These are phyloP conservation scores for Boletus rubroflammeus DNA, from an alignment of 768 basidiomycete species.

Conservation along the genomic window DNA sequence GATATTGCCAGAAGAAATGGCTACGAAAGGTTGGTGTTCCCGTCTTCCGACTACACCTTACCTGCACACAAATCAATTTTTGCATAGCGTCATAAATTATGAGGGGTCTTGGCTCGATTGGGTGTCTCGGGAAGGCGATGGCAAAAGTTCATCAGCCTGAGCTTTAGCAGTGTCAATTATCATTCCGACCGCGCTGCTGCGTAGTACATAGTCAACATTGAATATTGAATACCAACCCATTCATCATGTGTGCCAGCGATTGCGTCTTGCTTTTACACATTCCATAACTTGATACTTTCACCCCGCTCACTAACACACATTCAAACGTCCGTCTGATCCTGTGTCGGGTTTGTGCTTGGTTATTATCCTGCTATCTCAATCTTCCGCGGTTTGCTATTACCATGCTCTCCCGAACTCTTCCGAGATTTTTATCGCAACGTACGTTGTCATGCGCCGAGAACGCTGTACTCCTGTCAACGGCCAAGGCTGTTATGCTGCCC, in stretches of 20 bases:
- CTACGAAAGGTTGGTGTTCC: constrained; percentile 62
- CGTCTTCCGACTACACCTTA: neutral
- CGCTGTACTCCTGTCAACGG: constrained; percentile 1
- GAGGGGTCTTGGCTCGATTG: constrained; percentile 89
- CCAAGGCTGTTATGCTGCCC: neutral
- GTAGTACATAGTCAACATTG: constrained; percentile 6
- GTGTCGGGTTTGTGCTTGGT: neutral
- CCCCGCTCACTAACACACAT: neutral
- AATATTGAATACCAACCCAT: neutral
- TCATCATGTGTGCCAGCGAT: neutral
- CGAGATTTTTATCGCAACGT: constrained; percentile 12
- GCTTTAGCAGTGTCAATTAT: neutral
- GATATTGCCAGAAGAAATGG: constrained; percentile 82
- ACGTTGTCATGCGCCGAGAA: constrained; percentile 1
- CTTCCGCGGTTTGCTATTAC: neutral
- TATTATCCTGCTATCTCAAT: neutral
- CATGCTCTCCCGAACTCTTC: constrained; percentile 22
- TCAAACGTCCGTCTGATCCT: neutral
- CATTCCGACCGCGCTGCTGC: neutral
- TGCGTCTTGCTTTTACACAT: neutral
- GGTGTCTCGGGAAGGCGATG: constrained; percentile 52
- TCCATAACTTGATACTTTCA: neutral
- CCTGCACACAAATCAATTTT: neutral
- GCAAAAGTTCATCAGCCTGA: constrained; percentile 25
- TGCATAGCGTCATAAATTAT: constrained; percentile 63